Conservation (phyloP, 2,329 filamentous ascomycete genomes). For the Catunica adiposa region DNA sequence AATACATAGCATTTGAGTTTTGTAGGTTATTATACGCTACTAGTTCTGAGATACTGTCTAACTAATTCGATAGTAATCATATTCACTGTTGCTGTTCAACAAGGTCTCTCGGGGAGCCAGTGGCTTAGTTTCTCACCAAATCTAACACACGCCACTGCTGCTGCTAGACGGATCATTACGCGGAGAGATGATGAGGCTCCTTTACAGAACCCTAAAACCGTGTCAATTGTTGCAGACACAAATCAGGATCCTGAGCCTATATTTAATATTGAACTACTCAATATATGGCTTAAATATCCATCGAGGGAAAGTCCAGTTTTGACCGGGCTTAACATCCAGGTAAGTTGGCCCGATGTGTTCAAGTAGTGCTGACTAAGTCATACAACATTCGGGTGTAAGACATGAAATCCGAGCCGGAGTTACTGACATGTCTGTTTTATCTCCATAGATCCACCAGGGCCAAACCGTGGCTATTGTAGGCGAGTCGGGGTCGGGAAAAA, state of each 20-base stretch:
- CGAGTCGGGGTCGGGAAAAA: conserved; percentile 18
- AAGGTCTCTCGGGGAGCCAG: conserved; percentile 28
- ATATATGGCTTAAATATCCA: conserved; percentile 15
- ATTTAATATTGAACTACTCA: conserved; percentile 13
- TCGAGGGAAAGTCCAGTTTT: conserved; percentile 9
- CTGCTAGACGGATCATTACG: conserved; percentile 37
- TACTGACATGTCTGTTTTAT: not conserved
- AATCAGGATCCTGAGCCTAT: not conserved
- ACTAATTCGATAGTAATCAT: conserved; percentile 12
- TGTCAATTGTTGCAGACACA: not conserved
- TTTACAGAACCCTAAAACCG: not conserved
- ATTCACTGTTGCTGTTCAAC: conserved; percentile 14
- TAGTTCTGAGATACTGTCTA: not conserved
- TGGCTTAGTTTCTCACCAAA: conserved; percentile 53
- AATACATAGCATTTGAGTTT: conserved; percentile 14
- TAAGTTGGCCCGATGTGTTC: not conserved
- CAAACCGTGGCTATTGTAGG: conserved; percentile 14
- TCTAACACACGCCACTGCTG: conserved; percentile 40
- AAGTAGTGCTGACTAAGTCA: not conserved
- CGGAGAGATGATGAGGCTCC: not conserved
- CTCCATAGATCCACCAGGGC: conserved; percentile 12
- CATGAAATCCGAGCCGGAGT: not conserved
- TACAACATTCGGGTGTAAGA: not conserved
- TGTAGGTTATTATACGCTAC: conserved; percentile 8
- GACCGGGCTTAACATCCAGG: conserved; percentile 14